Conservation (phyloP, 768 basidiomycete species). For the Hypholoma fasciculare region DNA sequence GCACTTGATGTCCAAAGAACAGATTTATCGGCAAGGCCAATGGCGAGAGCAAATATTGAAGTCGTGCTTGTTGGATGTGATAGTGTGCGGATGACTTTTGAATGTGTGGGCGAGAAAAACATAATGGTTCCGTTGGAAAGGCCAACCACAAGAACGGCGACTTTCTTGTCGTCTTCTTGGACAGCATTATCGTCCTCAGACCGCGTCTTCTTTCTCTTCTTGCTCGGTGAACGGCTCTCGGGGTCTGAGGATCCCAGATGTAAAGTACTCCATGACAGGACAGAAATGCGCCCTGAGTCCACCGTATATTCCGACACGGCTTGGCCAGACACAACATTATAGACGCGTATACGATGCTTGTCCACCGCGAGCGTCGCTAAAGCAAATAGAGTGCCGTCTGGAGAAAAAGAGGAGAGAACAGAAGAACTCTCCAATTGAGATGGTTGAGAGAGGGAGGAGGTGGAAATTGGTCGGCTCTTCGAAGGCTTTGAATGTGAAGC, state of each 20-base stretch:
- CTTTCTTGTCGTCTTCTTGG: slow-evolving; percentile 22
- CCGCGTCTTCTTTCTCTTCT: slow-evolving; percentile 60
- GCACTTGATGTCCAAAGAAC: slow-evolving; percentile 58
- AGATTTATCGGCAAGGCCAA: slow-evolving; percentile 29
- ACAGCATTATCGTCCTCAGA: slow-evolving; percentile 33
- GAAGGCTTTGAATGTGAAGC: slow-evolving; percentile 54
- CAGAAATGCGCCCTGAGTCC: slow-evolving; percentile 54
- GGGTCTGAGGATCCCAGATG: slow-evolving; percentile 14
- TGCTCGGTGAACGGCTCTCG: slow-evolving; percentile 37
- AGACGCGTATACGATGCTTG: slow-evolving; percentile 70
- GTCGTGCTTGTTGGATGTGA: slow-evolving; percentile 55
- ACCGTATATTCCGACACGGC: slow-evolving; percentile 59
- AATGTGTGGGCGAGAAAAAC: slow-evolving; percentile 64
- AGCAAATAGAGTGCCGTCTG: slow-evolving; percentile 54
- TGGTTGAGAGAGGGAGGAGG: slow-evolving; percentile 57
- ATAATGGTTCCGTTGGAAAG: slow-evolving; percentile 59
- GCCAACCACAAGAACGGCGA: slow-evolving; percentile 54
- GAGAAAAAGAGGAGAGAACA: slow-evolving; percentile 60
- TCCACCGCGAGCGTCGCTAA: slow-evolving; percentile 66
- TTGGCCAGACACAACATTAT: slow-evolving; percentile 55
- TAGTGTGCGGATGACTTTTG: slow-evolving; percentile 52
- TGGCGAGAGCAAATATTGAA: slow-evolving; percentile 49
- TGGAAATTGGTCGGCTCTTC: slow-evolving; percentile 51
- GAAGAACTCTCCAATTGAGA: slow-evolving; percentile 46
- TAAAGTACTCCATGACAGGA: slow-evolving; percentile 50